Conservation (phyloP, 805 yeast genomes). For the Danielia reshetovae region DNA sequence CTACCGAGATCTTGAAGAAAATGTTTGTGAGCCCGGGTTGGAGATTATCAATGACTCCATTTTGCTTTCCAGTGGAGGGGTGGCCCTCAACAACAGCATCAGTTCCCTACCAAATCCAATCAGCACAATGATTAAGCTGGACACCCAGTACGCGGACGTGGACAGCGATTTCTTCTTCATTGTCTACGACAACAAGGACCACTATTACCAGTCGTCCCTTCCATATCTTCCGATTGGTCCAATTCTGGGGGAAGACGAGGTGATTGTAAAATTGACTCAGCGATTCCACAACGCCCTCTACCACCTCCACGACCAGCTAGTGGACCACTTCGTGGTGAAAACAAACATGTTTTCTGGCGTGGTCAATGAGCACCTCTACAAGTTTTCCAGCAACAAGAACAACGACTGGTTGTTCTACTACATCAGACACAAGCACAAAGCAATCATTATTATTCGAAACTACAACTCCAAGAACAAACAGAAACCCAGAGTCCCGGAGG, state of each 20-base stretch:
- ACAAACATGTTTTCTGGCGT: conserved; percentile 20
- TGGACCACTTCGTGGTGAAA: conserved; percentile 26
- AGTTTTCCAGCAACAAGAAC: conserved; percentile 32
- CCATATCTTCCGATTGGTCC: conserved; percentile 27
- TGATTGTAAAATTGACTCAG: conserved; percentile 4
- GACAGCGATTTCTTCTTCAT: conserved; percentile 38
- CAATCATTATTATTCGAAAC: conserved; percentile 34
- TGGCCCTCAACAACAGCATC: conserved; percentile 24
- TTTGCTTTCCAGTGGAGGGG: conserved; percentile 10
- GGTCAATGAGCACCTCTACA: conserved; percentile 36
- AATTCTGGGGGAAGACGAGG: background rate
- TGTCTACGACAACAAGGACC: conserved; percentile 24
- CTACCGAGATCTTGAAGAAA: conserved; percentile 17
- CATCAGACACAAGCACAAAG: conserved; percentile 25
- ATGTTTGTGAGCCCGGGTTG: conserved; percentile 17
- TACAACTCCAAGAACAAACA: conserved; percentile 21
- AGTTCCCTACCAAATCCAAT: conserved; percentile 26
- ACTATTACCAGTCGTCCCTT: conserved; percentile 30
- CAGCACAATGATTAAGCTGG: conserved; percentile 9
- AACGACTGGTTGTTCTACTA: conserved; percentile 44
- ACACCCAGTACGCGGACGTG: conserved; percentile 8
- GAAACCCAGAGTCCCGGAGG: conserved; percentile 6
- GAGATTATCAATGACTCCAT: conserved; percentile 19
- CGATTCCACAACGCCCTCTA: conserved; percentile 26
- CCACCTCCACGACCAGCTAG: conserved; percentile 37